These are phyloP conservation scores for Mycosphaerelloides madeirae DNA, from an alignment of 2,329 filamentous ascomycete genomes.

Conservation along the genomic window DNA sequence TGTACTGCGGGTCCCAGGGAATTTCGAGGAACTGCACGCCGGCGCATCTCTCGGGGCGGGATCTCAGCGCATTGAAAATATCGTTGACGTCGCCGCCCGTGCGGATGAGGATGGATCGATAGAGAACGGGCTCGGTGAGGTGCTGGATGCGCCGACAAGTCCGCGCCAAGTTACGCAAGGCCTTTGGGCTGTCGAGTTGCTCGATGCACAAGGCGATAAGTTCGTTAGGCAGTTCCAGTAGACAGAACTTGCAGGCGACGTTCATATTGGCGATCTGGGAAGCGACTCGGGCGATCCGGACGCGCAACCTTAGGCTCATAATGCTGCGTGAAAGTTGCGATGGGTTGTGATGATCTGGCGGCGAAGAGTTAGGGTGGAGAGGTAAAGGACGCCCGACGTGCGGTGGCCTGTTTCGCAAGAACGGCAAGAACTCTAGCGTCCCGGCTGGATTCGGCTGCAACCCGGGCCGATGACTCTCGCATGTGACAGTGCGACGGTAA, in stretches of 20 bases:
- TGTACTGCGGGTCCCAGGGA: slow-evolving; percentile 8
- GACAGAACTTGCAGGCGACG: slow-evolving; percentile 14
- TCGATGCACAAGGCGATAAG: slow-evolving; percentile 20
- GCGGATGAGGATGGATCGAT: slow-evolving; percentile 15
- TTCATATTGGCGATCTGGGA: slow-evolving; percentile 14
- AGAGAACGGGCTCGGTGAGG: slow-evolving; percentile 19
- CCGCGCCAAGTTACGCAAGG: slow-evolving; percentile 12
- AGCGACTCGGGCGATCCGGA: slow-evolving; percentile 6
- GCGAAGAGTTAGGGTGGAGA: no score
- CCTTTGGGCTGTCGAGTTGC: slow-evolving; percentile 14
- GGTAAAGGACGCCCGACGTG: no score
- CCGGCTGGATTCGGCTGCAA: no score
- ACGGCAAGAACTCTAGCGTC: no score
- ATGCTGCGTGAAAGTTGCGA: no score
- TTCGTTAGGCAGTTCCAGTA: slow-evolving; percentile 22
- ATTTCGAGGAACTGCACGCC: slow-evolving; percentile 13
- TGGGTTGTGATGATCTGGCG: no score
- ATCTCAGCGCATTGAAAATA: slow-evolving; percentile 3
- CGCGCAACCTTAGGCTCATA: slow-evolving; percentile 10
- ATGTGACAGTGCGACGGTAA: no score
- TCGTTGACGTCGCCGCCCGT: slow-evolving; percentile 2
- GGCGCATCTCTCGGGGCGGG: slow-evolving; percentile 9
- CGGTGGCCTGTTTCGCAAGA: no score
- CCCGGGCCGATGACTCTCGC: no score
- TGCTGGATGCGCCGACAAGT: slow-evolving; percentile 17